A percentile compares a stretch with the other conserved stretches of the same genome.
Conservation (phyloP, 108 stramenopile genomes). For the Cyclotella kingstonii region DNA sequence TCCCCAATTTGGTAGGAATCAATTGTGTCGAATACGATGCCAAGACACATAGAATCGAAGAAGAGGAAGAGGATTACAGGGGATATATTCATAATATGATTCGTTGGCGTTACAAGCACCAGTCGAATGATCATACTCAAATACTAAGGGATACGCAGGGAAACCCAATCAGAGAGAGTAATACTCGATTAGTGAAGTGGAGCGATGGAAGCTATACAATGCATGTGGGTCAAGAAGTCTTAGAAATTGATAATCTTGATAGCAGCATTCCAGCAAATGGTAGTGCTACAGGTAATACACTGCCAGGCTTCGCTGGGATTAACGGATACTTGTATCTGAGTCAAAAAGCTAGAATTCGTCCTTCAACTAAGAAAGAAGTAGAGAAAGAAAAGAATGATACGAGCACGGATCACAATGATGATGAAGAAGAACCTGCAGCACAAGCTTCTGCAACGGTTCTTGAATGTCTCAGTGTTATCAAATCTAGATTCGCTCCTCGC, state of each 20-base stretch:
- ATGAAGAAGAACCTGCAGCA: conserved; percentile 35
- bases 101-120: conserved; percentile 73
- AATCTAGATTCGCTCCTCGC: conserved; percentile 53
- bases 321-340: conserved; percentile 75
- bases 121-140: conserved; percentile 23
- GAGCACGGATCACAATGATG: conserved; percentile 7
- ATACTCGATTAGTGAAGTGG: conserved; percentile 86
- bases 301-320: conserved; percentile 56
- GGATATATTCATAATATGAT: conserved; percentile 75
- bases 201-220: conserved; percentile 82
- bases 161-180: conserved; percentile 55
- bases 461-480: conserved; percentile 66
- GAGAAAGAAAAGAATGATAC: conserved; percentile 17
- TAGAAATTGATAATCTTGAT: conserved; percentile 67
- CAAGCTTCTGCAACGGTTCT: conserved; percentile 62
- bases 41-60: conserved; percentile 51
- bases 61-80: conserved; percentile 65
- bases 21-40: conserved; percentile 68
- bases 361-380: conserved; percentile 22
- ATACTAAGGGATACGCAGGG: conserved; percentile 42
- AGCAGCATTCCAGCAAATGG: conserved; percentile 9
- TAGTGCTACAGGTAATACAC: background rate
- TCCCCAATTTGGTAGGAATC: conserved; percentile 81
- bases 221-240: conserved; percentile 83
- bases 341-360: conserved; percentile 62